Conservation (phyloP, 768 basidiomycete species). For the Cystobasidium tubakii region DNA sequence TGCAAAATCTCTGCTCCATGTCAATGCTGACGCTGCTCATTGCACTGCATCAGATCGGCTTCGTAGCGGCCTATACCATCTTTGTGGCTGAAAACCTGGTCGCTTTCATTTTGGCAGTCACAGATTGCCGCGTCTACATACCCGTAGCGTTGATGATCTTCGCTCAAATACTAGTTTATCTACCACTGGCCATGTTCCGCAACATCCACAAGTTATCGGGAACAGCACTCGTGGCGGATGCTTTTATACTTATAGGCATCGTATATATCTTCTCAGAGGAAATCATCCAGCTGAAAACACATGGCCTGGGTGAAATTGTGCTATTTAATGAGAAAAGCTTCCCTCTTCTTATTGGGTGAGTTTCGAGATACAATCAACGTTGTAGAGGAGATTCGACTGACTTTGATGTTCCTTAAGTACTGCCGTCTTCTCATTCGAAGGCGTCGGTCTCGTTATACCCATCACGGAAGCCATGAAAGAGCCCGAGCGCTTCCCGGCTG, state of each 20-base stretch:
- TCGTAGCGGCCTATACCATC: conserved; percentile 84
- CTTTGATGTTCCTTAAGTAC: conserved; percentile 56
- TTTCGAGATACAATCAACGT: conserved; percentile 36
- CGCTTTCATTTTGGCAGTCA: conserved; percentile 75
- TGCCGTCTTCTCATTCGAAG: conserved; percentile 97
- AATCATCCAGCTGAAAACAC: conserved; percentile 59
- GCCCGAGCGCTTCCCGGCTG: conserved; percentile 83
- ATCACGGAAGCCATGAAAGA: conserved; percentile 96
- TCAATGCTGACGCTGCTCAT: background rate
- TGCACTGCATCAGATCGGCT: conserved; percentile 59
- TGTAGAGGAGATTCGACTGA: background rate
- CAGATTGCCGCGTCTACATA: conserved; percentile 64
- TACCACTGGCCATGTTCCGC: conserved; percentile 81
- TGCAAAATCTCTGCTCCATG: conserved; percentile 35
- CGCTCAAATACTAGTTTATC: conserved; percentile 73
- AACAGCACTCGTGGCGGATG: conserved; percentile 87
- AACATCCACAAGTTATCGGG: conserved; percentile 91
- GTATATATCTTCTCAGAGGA: conserved; percentile 82
- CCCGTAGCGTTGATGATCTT: conserved; percentile 72
- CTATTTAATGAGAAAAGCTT: conserved; percentile 86
- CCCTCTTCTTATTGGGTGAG: conserved; percentile 83
- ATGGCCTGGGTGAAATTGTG: conserved; percentile 71
- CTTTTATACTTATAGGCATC: conserved; percentile 81
- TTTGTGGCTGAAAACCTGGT: conserved; percentile 88
- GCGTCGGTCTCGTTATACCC: conserved; percentile 93